Percentiles rank a stretch among this genome's conserved stretches.
Conservation (phyloP, 2,329 filamentous ascomycete genomes). For the Chrysosphaeria jannelii region DNA sequence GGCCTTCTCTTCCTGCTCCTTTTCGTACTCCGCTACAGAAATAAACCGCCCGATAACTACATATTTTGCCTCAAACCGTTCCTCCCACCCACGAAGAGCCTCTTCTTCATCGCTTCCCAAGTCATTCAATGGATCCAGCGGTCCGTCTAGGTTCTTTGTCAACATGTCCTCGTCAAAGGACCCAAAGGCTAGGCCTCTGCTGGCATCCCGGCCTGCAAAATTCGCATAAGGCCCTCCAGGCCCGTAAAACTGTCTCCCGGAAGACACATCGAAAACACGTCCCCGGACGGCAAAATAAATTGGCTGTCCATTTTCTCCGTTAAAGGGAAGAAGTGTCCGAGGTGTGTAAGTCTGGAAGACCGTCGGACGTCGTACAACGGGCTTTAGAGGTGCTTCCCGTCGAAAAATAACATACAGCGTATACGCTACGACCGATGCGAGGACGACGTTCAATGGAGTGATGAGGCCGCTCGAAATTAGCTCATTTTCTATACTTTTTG, state of each 20-base stretch:
- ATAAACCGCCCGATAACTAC: conserved; percentile 75
- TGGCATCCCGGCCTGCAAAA: conserved; percentile 82
- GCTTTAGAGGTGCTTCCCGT: conserved; percentile 18
- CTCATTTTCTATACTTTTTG: too few relatives aligned
- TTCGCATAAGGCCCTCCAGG: conserved; percentile 87
- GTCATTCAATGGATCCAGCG: conserved; percentile 46
- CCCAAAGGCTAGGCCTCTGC: conserved; percentile 58
- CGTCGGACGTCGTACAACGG: conserved; percentile 22
- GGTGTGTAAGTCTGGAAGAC: conserved; percentile 46
- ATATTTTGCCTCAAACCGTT: conserved; percentile 81
- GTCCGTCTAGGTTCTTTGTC: conserved; percentile 64
- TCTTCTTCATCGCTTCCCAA: conserved; percentile 50
- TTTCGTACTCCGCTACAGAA: conserved; percentile 12
- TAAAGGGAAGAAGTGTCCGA: conserved; percentile 55
- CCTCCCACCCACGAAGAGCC: conserved; percentile 71
- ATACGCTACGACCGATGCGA: conserved; percentile 24
- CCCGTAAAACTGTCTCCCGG: conserved; percentile 81
- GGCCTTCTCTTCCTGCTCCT: conserved; percentile 4
- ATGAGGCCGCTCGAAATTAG: conserved; percentile 19
- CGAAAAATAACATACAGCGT: conserved; percentile 22
- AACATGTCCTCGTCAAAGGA: conserved; percentile 92
- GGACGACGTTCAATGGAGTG: conserved; percentile 32
- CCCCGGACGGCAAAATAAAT: conserved; percentile 84
- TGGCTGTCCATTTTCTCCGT: conserved; percentile 40
- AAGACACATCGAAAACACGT: conserved; percentile 65